phyloP scores from a whole-genome alignment of 306 rosid species.

The Cucurbita ficifolia region DNA sequence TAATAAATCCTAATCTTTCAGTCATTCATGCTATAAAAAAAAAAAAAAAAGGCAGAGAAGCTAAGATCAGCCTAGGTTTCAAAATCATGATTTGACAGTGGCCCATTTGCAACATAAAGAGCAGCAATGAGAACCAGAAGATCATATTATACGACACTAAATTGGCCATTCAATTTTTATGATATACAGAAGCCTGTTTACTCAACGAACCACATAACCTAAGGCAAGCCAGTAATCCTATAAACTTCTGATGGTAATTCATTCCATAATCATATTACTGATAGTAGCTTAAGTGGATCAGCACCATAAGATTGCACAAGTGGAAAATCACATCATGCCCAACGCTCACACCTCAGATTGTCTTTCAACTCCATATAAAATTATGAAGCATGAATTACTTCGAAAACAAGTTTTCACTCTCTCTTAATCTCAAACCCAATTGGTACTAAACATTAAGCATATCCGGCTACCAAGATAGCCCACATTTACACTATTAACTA shows the following conservation, averaged over 20 bases:
- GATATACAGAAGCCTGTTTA: too few relatives aligned
- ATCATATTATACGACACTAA: neutral
- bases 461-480: neutral
- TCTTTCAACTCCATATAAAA: neutral
- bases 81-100: neutral
- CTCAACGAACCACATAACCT: neutral
- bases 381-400: neutral
- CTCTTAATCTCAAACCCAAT: neutral
- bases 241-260: neutral
- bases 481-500: neutral
- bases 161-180: neutral
- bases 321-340: neutral
- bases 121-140: neutral
- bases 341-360: neutral
- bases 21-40: neutral
- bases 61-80: neutral
- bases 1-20: neutral
- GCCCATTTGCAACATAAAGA: neutral
- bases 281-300: neutral
- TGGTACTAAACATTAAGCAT: neutral
- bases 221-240: neutral
- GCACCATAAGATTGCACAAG: neutral
- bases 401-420: neutral
- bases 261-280: neutral
- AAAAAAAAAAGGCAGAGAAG: neutral